Conservation (phyloP, 2,329 filamentous ascomycete genomes). For the Lachnellula subtilissima region DNA sequence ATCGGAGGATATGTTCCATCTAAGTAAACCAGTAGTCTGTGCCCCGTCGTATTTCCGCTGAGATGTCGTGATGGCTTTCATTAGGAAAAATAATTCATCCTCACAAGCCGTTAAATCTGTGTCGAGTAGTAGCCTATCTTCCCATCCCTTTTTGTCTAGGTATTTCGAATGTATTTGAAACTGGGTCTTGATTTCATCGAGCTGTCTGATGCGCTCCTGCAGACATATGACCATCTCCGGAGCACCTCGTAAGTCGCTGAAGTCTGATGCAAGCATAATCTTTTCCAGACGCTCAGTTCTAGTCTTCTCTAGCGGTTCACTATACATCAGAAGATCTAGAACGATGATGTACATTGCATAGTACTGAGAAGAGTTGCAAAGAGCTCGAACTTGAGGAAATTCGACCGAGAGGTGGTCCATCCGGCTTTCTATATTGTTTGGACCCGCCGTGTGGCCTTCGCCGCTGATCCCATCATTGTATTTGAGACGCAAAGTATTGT, state of each 20-base stretch:
- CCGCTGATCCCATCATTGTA: slow-evolving; percentile 84
- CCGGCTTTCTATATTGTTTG: slow-evolving; percentile 63
- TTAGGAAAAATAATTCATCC: slow-evolving; percentile 98
- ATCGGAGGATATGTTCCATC: slow-evolving; percentile 89
- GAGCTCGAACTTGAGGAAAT: slow-evolving; percentile 87
- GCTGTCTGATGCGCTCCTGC: slow-evolving; percentile 85
- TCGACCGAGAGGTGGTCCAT: slow-evolving; percentile 97
- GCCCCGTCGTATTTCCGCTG: slow-evolving; percentile 78
- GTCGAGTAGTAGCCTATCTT: slow-evolving; percentile 83
- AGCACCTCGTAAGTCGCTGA: slow-evolving; percentile 90
- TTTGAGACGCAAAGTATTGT: slow-evolving; percentile 93
- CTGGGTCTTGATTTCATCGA: slow-evolving; percentile 93
- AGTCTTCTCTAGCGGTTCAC: slow-evolving; percentile 94
- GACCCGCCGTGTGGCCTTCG: slow-evolving; percentile 49
- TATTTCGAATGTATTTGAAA: slow-evolving; percentile 90
- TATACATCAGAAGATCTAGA: slow-evolving; percentile 91
- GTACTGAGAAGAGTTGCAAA: slow-evolving; percentile 96
- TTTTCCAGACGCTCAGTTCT: slow-evolving; percentile 91
- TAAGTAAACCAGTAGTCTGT: slow-evolving; percentile 72
- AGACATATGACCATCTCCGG: slow-evolving; percentile 88
- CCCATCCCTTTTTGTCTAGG: slow-evolving; percentile 84
- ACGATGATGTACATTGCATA: slow-evolving; percentile 98
- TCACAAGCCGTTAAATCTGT: slow-evolving; percentile 84
- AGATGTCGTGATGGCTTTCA: slow-evolving; percentile 98
- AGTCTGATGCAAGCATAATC: slow-evolving; percentile 98